phyloP scores from a whole-genome alignment of 768 basidiomycete species.

The Rhizopogon vesiculosus region DNA sequence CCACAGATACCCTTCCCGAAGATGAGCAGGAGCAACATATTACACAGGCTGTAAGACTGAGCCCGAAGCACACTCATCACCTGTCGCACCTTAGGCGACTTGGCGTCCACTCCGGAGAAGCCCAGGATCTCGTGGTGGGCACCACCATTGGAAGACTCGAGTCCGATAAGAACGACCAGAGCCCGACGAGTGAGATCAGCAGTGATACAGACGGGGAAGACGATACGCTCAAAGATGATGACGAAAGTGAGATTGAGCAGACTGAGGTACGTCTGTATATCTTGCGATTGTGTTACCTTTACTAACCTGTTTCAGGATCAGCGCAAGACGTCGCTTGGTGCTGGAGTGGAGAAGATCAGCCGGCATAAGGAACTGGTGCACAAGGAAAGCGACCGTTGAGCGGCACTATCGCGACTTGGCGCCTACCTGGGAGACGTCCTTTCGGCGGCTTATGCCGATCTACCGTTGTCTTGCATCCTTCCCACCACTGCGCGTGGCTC shows the following conservation, averaged over 20 bases:
- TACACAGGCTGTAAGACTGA: constrained; percentile 20
- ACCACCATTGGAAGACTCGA: neutral
- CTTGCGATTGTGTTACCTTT: neutral
- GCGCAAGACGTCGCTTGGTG: constrained; percentile 29
- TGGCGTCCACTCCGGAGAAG: neutral
- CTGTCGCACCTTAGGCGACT: neutral
- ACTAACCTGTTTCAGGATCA: constrained; percentile 13
- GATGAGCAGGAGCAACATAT: constrained; percentile 8
- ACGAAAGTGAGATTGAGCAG: constrained; percentile 1
- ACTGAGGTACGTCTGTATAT: constrained; percentile 10
- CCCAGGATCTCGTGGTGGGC: neutral
- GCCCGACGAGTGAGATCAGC: neutral
- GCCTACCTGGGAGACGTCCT: no score
- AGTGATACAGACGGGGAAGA: constrained; percentile 12
- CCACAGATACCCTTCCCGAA: neutral
- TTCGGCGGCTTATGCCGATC: no score
- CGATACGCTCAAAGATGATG: constrained; percentile 5
- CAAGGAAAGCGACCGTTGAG: neutral
- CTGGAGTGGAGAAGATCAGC: constrained; percentile 33
- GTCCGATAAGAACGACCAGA: neutral
- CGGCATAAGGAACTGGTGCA: constrained; percentile 19
- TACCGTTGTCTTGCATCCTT: no score
- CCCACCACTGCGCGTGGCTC: no score
- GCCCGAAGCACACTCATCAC: constrained; percentile 7
- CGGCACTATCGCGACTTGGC: neutral